Percentiles rank a stretch among this genome's conserved stretches.
Evolutionary conservation across 352 stramenopile species (phyloP).

Genomic region (Globisporangium heterothallicum): DNA sequence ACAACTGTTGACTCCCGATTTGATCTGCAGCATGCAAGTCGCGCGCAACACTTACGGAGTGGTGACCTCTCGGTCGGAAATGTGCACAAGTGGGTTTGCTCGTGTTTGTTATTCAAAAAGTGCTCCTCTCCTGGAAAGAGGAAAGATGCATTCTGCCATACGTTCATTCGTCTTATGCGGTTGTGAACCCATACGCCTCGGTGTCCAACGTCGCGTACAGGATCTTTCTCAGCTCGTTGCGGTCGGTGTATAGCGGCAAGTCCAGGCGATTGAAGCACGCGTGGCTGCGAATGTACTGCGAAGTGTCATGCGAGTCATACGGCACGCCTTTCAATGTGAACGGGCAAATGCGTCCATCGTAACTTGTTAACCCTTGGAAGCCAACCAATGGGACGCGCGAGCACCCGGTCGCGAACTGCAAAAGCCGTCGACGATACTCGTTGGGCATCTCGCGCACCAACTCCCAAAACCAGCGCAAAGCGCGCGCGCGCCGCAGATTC

Average conservation of each 20-base stretch:
- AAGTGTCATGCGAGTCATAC: conserved; percentile 40
- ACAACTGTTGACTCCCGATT: too few relatives aligned
- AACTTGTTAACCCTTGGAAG: conserved; percentile 45
- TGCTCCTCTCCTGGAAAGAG: too few relatives aligned
- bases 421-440: conserved; percentile 42
- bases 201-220: conserved; percentile 54
- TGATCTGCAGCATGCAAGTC: too few relatives aligned
- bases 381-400: conserved; percentile 53
- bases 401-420: conserved; percentile 69
- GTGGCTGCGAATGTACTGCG: conserved; percentile 67
- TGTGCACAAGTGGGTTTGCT: too few relatives aligned
- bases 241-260: conserved; percentile 89
- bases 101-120: too few relatives aligned
- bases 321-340: conserved; percentile 55
- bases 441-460: conserved; percentile 76
- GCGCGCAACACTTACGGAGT: too few relatives aligned
- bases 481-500: conserved; percentile 22
- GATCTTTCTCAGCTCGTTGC: conserved; percentile 49
- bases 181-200: conserved; percentile 46
- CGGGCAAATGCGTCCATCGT: conserved; percentile 49
- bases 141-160: conserved; percentile 96
- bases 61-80: too few relatives aligned
- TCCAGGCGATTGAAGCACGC: conserved; percentile 89
- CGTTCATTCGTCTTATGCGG: conserved; percentile 70
- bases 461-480: conserved; percentile 50